Evolutionary conservation across 2,329 filamentous ascomycete species (phyloP), one percentile per base, ranked within the genome.

Genomic region (Aspergillus fijiensis): DNA sequence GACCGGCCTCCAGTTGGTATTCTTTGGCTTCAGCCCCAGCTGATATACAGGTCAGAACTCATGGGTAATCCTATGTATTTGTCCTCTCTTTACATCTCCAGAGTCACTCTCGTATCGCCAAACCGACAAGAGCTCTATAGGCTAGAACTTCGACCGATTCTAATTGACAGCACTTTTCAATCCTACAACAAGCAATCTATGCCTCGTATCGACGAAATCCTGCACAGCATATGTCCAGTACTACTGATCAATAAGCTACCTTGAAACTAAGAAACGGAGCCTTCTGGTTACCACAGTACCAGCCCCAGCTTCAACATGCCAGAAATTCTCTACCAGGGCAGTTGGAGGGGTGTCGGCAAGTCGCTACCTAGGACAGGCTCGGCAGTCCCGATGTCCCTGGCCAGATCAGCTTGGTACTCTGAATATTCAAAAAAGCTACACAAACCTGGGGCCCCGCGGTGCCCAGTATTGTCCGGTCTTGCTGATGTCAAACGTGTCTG

Each of bases 391-490:
- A 90, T 90, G 69, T 90, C 87, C 60, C 85, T 87, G 68, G 67
- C 60, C 63, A 57, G 45, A 53, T 59, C 21, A 62, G 61, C 31
- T 54, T 42, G 39, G 23, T 50, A 16, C 55, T 9, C 57, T 14
- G 55, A 25, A 50, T 51, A 5, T 5, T 12, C 3, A 29, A 53
- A 48, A 55, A 31, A 27, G 16, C 16, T 45, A 19, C 49, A 76
- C 84, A 77, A 76, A 88, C 87, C 77, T 72, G 59, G 88, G 82
- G 65, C 89, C 89, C 65, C 88, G 79, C 2, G 89, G 89, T 35
- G 89, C 89, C 89, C 89, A 91, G 67, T 85, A 90, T 74, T 90
- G 79, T 7, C 89, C 89, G 5, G 87, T 87, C 74, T 87, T 88
- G 66, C 77, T 80, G 29, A 90, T 84, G 68, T 87, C 85, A 61